Base-by-base conservation (phyloP, 225 moss, liverwort and hornwort genomes). In the Pseudisothecium myosuroides region DNA sequence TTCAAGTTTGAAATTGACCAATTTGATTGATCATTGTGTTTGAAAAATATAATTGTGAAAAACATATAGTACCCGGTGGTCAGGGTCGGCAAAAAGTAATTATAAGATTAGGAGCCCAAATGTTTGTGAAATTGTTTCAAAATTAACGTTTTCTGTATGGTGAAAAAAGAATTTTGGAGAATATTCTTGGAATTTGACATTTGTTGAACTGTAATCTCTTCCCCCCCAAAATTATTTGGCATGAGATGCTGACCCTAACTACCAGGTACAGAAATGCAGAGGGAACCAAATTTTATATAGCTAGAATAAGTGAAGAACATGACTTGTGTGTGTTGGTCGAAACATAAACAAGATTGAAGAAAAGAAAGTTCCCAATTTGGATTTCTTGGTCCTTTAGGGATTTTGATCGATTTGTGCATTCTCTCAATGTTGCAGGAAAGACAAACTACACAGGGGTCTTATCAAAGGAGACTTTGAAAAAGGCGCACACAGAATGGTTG, bases 371-470 rank as follows among this genome's bases (percentile, higher is more conserved):
- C 29, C 13, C 49, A 41, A n/a, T 80, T 39, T 28, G 39, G 17
- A 12, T 26, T 39, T 59, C 29, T 39, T n/a, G 58, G 28, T 58
- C 11, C 17, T 28, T 28, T 1, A 28, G 10, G 28, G 29, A 0
- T 29, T 45, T 63, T 87, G 62, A 80, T 29, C 34, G 16, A 82
- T 59, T 34, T 79, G 56, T 36, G n/a, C 18, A 20, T 49, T 67
- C 80, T 60, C 2, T 91, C 41, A 41, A 41, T 72, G 59, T 69
- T 91, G 60, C 93, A 98, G 96, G 93, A 73, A 93, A 92, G 83
- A 95, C 98, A 10, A 96, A 98, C 77, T 90, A 94, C 52, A 95
- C 98, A 37, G 90, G 93, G 52, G 45, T 96, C 27, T 36, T 98
- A 14, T 93, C 91, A 6, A 73, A 96, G n/a, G 95, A 88, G 84